Evolutionary conservation across 1,139 yeast species (phyloP).

Genomic region (Hansenula anomala): DNA sequence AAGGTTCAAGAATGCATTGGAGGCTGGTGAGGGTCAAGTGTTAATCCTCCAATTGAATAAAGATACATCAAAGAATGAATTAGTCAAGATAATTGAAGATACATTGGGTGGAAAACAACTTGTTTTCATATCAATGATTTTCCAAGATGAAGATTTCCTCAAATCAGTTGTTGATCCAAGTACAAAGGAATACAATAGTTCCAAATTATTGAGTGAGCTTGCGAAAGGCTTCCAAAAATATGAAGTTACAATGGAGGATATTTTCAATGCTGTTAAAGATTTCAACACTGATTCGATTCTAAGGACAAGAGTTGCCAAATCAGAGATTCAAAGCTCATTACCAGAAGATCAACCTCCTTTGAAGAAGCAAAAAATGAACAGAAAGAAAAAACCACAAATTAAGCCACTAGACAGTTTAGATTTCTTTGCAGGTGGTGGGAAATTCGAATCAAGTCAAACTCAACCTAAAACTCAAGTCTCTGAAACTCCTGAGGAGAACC

Average conservation of each 20-base stretch:
- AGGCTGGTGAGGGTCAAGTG: neutral
- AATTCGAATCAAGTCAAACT: constrained; percentile 7
- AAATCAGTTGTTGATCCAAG: neutral
- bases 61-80: too few species aligned
- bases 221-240: constrained; percentile 10
- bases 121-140: too few species aligned
- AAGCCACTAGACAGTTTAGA: constrained; percentile 28
- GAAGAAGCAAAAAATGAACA: constrained; percentile 5
- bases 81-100: too few species aligned
- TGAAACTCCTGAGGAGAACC: neutral
- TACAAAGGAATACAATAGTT: too few species aligned
- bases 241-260: constrained; percentile 12
- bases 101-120: too few species aligned
- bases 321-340: too few species aligned
- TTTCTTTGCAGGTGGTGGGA: constrained; percentile 32
- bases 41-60: too few species aligned
- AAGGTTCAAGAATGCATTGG: neutral
- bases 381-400: constrained; percentile 11
- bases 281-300: constrained; percentile 5
- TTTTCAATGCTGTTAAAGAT: constrained; percentile 12
- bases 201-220: constrained; percentile 12
- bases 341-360: constrained; percentile 5
- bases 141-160: too few species aligned
- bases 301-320: constrained; percentile 9
- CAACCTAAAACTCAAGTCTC: neutral